Base-by-base conservation (phyloP, 2,329 filamentous ascomycete genomes). In the Penicillium sp. region DNA sequence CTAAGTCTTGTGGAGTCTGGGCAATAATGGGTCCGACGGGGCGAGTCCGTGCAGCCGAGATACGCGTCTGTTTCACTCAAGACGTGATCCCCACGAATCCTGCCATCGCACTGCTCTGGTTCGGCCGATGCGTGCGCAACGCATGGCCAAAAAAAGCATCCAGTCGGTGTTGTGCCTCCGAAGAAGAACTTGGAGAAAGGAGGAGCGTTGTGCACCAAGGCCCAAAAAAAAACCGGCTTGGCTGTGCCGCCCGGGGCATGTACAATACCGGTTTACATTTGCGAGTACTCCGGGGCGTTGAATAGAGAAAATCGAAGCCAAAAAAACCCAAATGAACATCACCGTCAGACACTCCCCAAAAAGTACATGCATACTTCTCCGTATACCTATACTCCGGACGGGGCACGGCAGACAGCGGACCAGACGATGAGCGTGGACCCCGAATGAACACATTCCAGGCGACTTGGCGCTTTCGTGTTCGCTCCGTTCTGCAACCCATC, bases 1-100 rank as follows among this genome's bases (percentile, higher is more conserved):
- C n/a, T n/a, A n/a, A n/a, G 19, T 25, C 36, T 18, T 18, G 34
- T 38, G 35, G 36, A 40, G 41, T 26, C 20, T 26, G 36, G 41
- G 19, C 36, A 34, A 14, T 20, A 29, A 30, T 26, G 20, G 28
- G 29, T 43, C 33, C 36, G 33, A n/a, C n/a, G n/a, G n/a, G n/a
- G n/a, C n/a, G n/a, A 48, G 59, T 61, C 59, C 56, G 59, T 63
- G 60, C 60, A 61, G 58, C 54, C 49, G 54, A 57, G 47, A 59
- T 61, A 63, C 57, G 59, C 58, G 57, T 61, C 50, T 59, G 57
- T 60, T 60, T 60, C 58, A 58, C 45, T 47, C 39, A 21, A 31
- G 37, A 23, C 39, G 31, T 47, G 40, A 42, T 43, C 47, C 43
- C 39, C 39, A 32, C 13, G 36, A n/a, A n/a, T n/a, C n/a, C n/a